Evolutionary conservation across 129 eudicot genomes (phyloP), one percentile per base, ranked within the genome.

Genomic region (Mikania micrantha): DNA sequence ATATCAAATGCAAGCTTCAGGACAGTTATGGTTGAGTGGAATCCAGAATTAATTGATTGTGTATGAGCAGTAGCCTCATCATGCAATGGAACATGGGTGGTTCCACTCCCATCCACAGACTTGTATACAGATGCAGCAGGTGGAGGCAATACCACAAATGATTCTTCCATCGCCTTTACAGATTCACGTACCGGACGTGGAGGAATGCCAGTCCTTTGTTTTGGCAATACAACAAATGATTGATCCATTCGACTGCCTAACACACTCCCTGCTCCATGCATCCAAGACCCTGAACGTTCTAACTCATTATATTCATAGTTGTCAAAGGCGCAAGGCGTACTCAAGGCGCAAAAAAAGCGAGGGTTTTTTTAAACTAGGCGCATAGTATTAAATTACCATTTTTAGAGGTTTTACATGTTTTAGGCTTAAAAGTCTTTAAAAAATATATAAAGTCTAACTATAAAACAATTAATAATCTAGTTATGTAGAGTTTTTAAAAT

Each of bases 121-220:
- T 85, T 87, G 82, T 94, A 94, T 21, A 94, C 99, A 32, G 99
- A 94, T 61, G 99, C 95, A 60, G 93, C 90, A 61, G 95, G 94
- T 38, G 95, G 97, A 73, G 97, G 99, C 85, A 94, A 75, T 9
- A 94, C 97, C 49, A 94, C 97, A 79, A 94, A 94, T 3, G 99
- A 94, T 45, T 94, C 97, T 60, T 90, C 99, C 95, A 94, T 94
- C 22, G 91, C 80, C 80, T 80, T 87, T 27, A 84, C 95, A 42
- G 91, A 74, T 58, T 81, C 81, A 82, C 28, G 91, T 67, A 67
- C 27, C 1, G 87, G 89, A 32, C 95, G 96, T 70, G 96, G 89
- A 68, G 95, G 89, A 44, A 63, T 73, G 11, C 95, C 96, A n/a
- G 41, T 72, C 79, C 80, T 79, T 75, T 93, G 92, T 81, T 93